Percentiles rank a stretch among this genome's conserved stretches.
Conservation (phyloP, 352 stramenopile species). For the Phytopythium oedochilum region DNA sequence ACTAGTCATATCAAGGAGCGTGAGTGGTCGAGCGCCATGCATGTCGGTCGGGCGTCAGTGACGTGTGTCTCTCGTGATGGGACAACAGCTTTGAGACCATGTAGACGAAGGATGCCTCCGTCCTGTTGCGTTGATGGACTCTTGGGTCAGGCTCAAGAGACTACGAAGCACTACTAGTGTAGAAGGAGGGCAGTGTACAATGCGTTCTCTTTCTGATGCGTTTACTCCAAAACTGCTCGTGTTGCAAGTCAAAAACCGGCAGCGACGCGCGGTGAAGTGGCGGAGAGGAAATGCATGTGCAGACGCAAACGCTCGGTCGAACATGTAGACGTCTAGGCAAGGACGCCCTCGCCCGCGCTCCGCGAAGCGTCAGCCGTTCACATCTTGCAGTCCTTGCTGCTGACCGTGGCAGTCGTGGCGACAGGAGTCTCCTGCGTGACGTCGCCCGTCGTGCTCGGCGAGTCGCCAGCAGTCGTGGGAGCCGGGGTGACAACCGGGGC, state of each 20-base stretch:
- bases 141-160: too few relatives aligned
- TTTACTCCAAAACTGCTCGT: slow-evolving; percentile 1
- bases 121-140: too few relatives aligned
- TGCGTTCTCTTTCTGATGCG: not conserved
- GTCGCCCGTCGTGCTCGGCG: slow-evolving; percentile 12
- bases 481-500: slow-evolving; percentile 13
- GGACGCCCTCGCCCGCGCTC: not conserved
- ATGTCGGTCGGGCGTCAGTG: too few relatives aligned
- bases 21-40: too few relatives aligned
- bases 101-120: too few relatives aligned
- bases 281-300: not conserved
- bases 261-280: not conserved
- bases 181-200: not conserved
- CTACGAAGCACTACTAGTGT: too few relatives aligned
- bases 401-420: slow-evolving; percentile 6
- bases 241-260: slow-evolving; percentile 1
- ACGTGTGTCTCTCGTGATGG: too few relatives aligned
- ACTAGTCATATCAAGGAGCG: too few relatives aligned
- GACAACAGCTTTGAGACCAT: too few relatives aligned
- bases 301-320: slow-evolving; percentile 1
- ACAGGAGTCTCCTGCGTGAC: slow-evolving; percentile 4
- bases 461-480: slow-evolving; percentile 8
- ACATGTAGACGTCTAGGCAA: slow-evolving; percentile 3
- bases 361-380: not conserved
- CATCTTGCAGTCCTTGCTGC: slow-evolving; percentile 7